Evolutionary conservation across 129 eudicot species (phyloP), one percentile per base, ranked within the genome.

Genomic region (Solidago caesia): DNA sequence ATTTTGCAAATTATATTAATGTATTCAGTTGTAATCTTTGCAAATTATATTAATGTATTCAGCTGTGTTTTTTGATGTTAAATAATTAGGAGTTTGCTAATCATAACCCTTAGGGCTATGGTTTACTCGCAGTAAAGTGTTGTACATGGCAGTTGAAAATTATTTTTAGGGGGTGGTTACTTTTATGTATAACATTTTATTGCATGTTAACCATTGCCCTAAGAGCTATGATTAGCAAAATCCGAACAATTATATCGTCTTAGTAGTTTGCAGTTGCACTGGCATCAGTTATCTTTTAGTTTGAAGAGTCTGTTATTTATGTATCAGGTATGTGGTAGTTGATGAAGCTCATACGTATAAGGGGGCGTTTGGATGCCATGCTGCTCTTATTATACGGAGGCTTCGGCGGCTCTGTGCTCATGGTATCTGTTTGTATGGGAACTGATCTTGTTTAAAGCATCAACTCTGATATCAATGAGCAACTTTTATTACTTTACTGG

Each of bases 271-370:
- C 39, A 33, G 39, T 33, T 63, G 27, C 64, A 9, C 78, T 47
- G 44, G 56, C 27, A 47, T 55, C 26, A 29, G 53, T 55, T 8
- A 55, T 55, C 16, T n/a, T 6, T 55, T 55, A 55, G 16, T 16
- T 55, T 55, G 60, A 55, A 55, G 60, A 55, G 16, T 2, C 0
- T 52, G 60, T 26, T 65, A 41, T 51, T 62, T 42, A 25, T 44
- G 5, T 49, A 21, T 21, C 81, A 94, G 97, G 84, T 94, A 79
- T 85, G 84, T 94, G 66, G 76, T 94, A 49, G 81, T 94, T 85
- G 99, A 94, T 82, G 99, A 94, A 87, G 97, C 99, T 73, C 99
- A 94, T 83, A 67, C 71, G 21, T 94, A 94, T 75, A 94, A 91
- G 79, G 99, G 99, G 70, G 87, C 94, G 59, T 94, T 94, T 84